A percentile compares a stretch with the other conserved stretches of the same genome.
phyloP scores from a whole-genome alignment of 768 basidiomycete genomes.

The Omphalotus guepiniiformis region DNA sequence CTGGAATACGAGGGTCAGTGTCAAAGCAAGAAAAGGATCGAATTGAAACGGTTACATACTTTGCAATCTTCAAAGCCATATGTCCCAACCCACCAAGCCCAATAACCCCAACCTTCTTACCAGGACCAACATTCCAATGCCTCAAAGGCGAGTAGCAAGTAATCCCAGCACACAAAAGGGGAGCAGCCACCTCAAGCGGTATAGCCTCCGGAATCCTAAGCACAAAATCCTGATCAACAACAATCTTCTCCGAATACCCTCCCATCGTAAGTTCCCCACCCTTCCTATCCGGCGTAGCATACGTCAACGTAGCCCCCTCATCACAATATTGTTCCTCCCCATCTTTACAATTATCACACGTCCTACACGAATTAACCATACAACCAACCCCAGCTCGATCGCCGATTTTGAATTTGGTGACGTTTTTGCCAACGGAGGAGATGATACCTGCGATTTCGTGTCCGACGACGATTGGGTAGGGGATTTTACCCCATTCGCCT shows the following conservation, averaged over 20 bases:
- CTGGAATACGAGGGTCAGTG: conserved; percentile 36
- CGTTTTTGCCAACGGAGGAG: conserved; percentile 48
- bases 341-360: conserved; percentile 43
- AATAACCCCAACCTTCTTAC: conserved; percentile 61
- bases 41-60: background rate
- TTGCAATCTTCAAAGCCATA: conserved; percentile 4
- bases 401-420: conserved; percentile 51
- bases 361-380: conserved; percentile 50
- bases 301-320: conserved; percentile 23
- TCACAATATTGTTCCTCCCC: conserved; percentile 50
- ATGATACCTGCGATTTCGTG: conserved; percentile 58
- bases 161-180: conserved; percentile 63
- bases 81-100: conserved; percentile 59
- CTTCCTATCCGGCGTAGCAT: conserved; percentile 37
- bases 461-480: conserved; percentile 34
- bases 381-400: conserved; percentile 50
- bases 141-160: conserved; percentile 61
- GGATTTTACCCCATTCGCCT: conserved; percentile 29
- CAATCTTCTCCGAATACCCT: conserved; percentile 46
- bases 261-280: conserved; percentile 36
- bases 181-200: conserved; percentile 49
- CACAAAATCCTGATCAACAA: conserved; percentile 49
- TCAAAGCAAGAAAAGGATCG: conserved; percentile 5
- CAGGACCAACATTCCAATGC: conserved; percentile 45
- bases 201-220: conserved; percentile 55